phyloP scores from a whole-genome alignment of 805 yeast genomes.

The Myxozyma geophila region DNA sequence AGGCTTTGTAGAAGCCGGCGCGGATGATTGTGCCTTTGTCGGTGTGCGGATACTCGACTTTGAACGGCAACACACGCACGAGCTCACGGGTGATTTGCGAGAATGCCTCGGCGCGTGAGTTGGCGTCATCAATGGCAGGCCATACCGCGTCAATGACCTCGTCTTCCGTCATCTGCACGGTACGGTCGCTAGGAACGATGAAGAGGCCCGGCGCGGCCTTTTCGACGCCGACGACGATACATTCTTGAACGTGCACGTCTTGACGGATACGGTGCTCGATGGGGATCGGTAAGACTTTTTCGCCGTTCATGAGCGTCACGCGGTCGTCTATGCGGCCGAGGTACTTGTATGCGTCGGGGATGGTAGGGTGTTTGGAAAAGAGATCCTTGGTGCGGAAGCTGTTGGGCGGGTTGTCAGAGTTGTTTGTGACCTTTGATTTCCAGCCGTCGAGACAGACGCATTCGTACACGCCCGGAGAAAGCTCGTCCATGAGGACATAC shows the following conservation, averaged over 20 bases:
- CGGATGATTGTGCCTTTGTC: slow-evolving; percentile 32
- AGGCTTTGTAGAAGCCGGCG: slow-evolving; percentile 28
- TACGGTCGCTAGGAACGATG: slow-evolving; percentile 12
- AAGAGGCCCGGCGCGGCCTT: slow-evolving; percentile 21
- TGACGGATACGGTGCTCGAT: slow-evolving; percentile 30
- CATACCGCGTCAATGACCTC: slow-evolving; percentile 23
- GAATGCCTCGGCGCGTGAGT: slow-evolving; percentile 22
- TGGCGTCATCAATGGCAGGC: slow-evolving; percentile 26
- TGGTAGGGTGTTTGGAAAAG: slow-evolving; percentile 22
- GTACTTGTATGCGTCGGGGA: slow-evolving; percentile 25
- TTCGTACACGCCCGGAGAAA: slow-evolving; percentile 15
- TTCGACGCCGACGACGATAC: slow-evolving; percentile 31
- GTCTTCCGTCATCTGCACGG: slow-evolving; percentile 3
- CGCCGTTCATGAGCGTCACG: slow-evolving; percentile 30
- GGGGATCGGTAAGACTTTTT: slow-evolving; percentile 29
- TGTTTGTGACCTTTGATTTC: slow-evolving; percentile 21
- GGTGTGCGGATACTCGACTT: slow-evolving; percentile 27
- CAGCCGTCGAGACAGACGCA: slow-evolving; percentile 29
- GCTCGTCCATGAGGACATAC: slow-evolving; percentile 21
- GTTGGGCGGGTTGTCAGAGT: slow-evolving; percentile 23
- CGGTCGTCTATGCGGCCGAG: slow-evolving; percentile 29
- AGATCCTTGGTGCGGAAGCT: slow-evolving; percentile 28
- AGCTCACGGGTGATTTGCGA: slow-evolving; percentile 23
- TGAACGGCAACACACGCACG: slow-evolving; percentile 18
- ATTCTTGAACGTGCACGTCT: slow-evolving; percentile 19